A percentile compares a stretch with the other conserved stretches of the same genome.
phyloP scores from a whole-genome alignment of 129 eudicot species.

The Lonicera japonica region DNA sequence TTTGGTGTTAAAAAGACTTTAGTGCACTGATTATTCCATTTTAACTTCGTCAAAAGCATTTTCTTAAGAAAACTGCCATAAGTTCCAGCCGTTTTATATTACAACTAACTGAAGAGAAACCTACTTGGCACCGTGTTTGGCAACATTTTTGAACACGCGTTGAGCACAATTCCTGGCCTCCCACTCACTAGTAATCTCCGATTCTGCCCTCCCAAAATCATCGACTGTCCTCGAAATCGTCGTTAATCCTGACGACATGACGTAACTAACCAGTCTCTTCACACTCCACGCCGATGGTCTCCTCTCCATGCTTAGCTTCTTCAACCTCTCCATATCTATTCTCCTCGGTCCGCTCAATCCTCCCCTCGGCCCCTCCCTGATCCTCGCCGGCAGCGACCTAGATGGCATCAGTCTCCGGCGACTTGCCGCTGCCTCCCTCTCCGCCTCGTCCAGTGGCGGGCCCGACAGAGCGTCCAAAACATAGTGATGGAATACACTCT shows the following conservation, averaged over 20 bases:
- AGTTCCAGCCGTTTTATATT: no score
- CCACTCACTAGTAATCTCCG: conserved; percentile 40
- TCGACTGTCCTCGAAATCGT: conserved; percentile 29
- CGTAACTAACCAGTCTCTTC: conserved; percentile 29
- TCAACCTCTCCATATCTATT: conserved; percentile 32
- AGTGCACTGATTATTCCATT: no score
- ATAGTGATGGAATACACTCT: conserved; percentile 34
- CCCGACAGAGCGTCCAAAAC: conserved; percentile 35
- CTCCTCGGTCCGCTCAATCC: conserved; percentile 17
- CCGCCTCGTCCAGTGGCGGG: conserved; percentile 33
- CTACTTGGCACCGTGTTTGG: conserved; percentile 36
- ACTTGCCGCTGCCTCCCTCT: conserved; percentile 13
- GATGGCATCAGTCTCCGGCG: conserved; percentile 11
- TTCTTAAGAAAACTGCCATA: no score
- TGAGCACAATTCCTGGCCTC: conserved; percentile 33
- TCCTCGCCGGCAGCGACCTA: conserved; percentile 26
- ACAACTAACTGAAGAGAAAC: background rate
- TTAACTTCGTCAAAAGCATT: no score
- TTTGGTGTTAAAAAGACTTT: no score
- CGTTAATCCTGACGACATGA: conserved; percentile 27
- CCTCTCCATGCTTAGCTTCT: conserved; percentile 23
- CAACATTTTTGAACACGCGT: conserved; percentile 38
- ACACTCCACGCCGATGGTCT: conserved; percentile 31
- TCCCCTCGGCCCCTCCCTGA: conserved; percentile 17
- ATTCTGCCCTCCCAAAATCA: conserved; percentile 20